Conservation (phyloP, 1,139 yeast genomes). For the Diutina ranongensis region DNA sequence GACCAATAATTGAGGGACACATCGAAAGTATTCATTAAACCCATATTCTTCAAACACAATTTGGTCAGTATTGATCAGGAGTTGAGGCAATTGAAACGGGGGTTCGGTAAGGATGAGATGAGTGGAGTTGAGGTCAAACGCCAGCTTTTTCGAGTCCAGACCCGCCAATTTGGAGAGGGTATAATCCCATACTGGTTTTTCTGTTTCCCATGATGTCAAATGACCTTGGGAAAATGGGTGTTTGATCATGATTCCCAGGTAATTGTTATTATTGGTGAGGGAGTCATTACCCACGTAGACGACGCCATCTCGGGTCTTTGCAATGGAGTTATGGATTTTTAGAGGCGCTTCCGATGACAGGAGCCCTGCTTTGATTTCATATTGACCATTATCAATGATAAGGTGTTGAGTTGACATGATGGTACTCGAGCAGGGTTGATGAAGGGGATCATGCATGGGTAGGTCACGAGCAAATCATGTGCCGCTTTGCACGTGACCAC, state of each 20-base stretch:
- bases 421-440: too few relatives aligned
- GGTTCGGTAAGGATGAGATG: slow-evolving; percentile 61
- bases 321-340: slow-evolving; percentile 55
- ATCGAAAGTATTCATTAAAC: slow-evolving; percentile 52
- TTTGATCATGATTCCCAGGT: slow-evolving; percentile 61
- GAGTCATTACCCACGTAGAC: slow-evolving; percentile 65
- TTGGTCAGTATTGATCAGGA: slow-evolving; percentile 82
- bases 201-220: slow-evolving; percentile 83
- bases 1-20: slow-evolving; percentile 52
- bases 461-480: too few relatives aligned
- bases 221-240: slow-evolving; percentile 88
- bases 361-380: slow-evolving; percentile 68
- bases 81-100: slow-evolving; percentile 72
- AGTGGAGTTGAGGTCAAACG: slow-evolving; percentile 32
- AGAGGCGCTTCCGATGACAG: slow-evolving; percentile 30
- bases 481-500: too few relatives aligned
- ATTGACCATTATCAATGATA: slow-evolving; percentile 81
- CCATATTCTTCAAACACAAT: slow-evolving; percentile 92
- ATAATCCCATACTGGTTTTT: slow-evolving; percentile 90
- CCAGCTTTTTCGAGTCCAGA: slow-evolving; percentile 12
- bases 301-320: slow-evolving; percentile 66
- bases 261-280: slow-evolving; percentile 51
- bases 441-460: too few relatives aligned
- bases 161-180: slow-evolving; percentile 29
- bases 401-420: slow-evolving; percentile 12